These are phyloP conservation scores for Globisporangium echinulatum DNA, from an alignment of 352 stramenopile species.

Conservation along the genomic window DNA sequence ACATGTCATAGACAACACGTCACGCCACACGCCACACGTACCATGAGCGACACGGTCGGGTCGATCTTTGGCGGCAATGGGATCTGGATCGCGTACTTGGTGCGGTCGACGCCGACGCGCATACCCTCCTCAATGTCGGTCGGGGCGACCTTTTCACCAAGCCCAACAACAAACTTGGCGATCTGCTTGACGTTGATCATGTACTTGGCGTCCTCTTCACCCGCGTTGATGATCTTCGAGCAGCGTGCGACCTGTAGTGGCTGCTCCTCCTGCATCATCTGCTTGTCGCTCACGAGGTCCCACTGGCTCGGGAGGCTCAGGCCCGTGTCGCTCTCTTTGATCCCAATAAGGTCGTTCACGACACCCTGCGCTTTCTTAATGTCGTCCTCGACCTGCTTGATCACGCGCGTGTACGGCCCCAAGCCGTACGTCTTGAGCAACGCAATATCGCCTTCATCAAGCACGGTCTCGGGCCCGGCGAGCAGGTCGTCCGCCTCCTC, in stretches of 20 bases:
- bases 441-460: constrained; percentile 96
- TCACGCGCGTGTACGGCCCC: constrained; percentile 94
- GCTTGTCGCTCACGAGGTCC: constrained; percentile 99
- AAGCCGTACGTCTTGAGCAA: constrained; percentile 99
- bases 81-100: constrained; percentile 97
- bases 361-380: constrained; percentile 96
- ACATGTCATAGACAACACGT: neutral
- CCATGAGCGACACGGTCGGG: constrained; percentile 91
- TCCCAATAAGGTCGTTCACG: constrained; percentile 91
- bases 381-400: constrained; percentile 98
- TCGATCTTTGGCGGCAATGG: constrained; percentile 99
- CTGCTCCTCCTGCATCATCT: constrained; percentile 99
- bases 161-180: constrained; percentile 98
- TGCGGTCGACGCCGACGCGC: constrained; percentile 97
- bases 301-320: constrained; percentile 96
- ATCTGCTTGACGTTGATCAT: constrained; percentile 99
- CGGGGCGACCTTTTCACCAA: constrained; percentile 97
- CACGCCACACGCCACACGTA: constrained; percentile 1
- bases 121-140: constrained; percentile 99
- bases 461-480: constrained; percentile 63
- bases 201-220: constrained; percentile 97
- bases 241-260: constrained; percentile 95
- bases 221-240: constrained; percentile 93
- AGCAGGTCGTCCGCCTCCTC: constrained; percentile 88
- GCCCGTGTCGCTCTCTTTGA: constrained; percentile 99